A percentile compares a stretch with the other conserved stretches of the same genome.
phyloP scores from a whole-genome alignment of 1,284 basidiomycete genomes.

The Phellopilus nigrolimitatus region DNA sequence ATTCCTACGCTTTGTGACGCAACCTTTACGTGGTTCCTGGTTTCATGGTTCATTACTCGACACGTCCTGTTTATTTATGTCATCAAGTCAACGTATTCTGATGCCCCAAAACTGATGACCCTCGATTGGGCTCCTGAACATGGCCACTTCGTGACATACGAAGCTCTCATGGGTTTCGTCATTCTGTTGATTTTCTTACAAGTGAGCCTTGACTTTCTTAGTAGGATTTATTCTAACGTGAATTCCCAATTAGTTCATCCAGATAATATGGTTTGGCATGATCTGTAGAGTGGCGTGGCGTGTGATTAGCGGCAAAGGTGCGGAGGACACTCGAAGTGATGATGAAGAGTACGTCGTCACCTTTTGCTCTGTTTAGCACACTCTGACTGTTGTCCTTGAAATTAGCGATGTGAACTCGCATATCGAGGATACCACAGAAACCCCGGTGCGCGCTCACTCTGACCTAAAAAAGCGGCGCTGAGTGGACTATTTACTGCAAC shows the following conservation, averaged over 20 bases:
- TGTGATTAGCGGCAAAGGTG: conserved; percentile 73
- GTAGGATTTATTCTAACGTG: conserved; percentile 18
- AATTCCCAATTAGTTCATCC: conserved; percentile 49
- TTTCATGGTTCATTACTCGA: conserved; percentile 87
- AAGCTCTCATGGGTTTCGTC: conserved; percentile 47
- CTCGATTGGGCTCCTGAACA: conserved; percentile 56
- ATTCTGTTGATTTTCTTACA: conserved; percentile 58
- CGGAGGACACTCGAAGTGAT: conserved; percentile 84
- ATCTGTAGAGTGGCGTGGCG: conserved; percentile 79
- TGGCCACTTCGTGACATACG: conserved; percentile 52
- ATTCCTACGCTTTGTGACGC: conserved; percentile 67
- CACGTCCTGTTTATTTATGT: conserved; percentile 74
- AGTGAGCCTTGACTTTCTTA: conserved; percentile 35
- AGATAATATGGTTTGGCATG: conserved; percentile 83
- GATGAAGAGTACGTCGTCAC: conserved; percentile 54
- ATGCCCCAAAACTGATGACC: conserved; percentile 44
- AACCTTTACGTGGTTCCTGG: conserved; percentile 77
- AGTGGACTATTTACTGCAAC: neutral
- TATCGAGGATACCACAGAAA: conserved; percentile 11
- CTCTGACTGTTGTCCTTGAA: neutral
- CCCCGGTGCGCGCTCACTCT: conserved; percentile 11
- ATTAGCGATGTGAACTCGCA: conserved; percentile 5
- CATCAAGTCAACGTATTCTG: conserved; percentile 56
- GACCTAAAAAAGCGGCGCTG: conserved; percentile 17
- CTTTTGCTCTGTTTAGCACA: neutral